A percentile compares a stretch with the other conserved stretches of the same genome.
phyloP scores from a whole-genome alignment of 2,329 filamentous ascomycete species.

The Pestalotiopsis sp. region DNA sequence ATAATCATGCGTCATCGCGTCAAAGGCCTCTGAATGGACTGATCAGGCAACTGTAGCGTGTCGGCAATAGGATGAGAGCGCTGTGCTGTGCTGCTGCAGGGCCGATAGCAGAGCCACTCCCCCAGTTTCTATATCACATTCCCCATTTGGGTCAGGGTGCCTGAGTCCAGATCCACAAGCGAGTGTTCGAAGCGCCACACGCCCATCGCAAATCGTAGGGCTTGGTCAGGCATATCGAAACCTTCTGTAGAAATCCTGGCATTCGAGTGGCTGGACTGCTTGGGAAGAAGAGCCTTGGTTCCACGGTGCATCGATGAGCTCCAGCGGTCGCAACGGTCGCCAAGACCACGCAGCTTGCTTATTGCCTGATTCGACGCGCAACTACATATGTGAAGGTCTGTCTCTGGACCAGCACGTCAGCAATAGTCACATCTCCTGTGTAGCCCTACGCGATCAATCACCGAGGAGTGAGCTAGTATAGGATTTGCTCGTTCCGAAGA shows the following conservation, averaged over 20 bases:
- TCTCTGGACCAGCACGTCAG: conserved; percentile 5
- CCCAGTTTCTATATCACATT: conserved; percentile 14
- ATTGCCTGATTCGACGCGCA: conserved; percentile 8
- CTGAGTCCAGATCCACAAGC: conserved; percentile 4
- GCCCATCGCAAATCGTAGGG: not conserved
- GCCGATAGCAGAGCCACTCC: conserved; percentile 9
- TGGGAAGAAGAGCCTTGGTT: too few relatives aligned
- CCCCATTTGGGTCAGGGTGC: conserved; percentile 10
- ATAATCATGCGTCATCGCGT: conserved; percentile 6
- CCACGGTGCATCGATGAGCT: not conserved
- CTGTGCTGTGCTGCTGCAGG: conserved; percentile 1
- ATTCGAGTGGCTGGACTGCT: not conserved
- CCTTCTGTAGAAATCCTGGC: not conserved
- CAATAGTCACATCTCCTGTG: conserved; percentile 6
- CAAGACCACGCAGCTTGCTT: not conserved
- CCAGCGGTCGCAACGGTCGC: not conserved
- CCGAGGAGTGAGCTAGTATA: not conserved
- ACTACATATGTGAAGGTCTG: not conserved
- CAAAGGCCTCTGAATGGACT: not conserved
- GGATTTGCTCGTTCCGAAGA: not conserved
- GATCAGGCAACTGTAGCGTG: conserved; percentile 11
- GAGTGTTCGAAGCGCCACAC: conserved; percentile 3
- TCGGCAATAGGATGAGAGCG: conserved; percentile 1
- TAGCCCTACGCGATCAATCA: not conserved
- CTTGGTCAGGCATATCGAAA: not conserved